Evolutionary conservation across 2,329 filamentous ascomycete genomes (phyloP).

Genomic region (Claviceps sp.): DNA sequence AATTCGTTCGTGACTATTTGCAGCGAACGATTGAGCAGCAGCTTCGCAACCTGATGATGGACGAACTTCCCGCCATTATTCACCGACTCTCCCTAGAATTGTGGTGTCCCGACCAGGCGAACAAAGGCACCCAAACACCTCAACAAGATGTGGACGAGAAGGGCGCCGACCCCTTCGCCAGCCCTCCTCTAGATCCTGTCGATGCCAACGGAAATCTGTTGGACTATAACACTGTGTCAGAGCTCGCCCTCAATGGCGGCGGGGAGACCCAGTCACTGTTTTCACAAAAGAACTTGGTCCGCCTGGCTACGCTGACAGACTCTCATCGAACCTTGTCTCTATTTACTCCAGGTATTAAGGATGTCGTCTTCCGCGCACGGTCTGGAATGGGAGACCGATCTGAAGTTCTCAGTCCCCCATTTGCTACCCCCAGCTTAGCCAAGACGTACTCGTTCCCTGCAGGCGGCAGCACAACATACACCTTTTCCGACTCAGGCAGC

Average conservation of each 20-base stretch:
- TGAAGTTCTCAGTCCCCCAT: conserved; percentile 39
- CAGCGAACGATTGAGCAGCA: conserved; percentile 94
- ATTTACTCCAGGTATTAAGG: conserved; percentile 79
- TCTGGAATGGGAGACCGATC: conserved; percentile 61
- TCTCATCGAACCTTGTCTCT: conserved; percentile 84
- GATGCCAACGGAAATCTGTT: conserved; percentile 68
- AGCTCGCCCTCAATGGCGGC: conserved; percentile 64
- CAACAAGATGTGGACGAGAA: conserved; percentile 41
- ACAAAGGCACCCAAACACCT: conserved; percentile 32
- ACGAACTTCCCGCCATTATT: conserved; percentile 91
- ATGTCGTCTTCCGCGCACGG: conserved; percentile 89
- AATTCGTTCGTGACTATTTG: conserved; percentile 92
- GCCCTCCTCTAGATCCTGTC: conserved; percentile 67
- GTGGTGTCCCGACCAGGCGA: conserved; percentile 72
- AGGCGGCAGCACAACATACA: conserved; percentile 52
- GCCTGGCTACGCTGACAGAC: conserved; percentile 68
- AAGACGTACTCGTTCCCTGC: conserved; percentile 49
- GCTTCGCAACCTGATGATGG: conserved; percentile 88
- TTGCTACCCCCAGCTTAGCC: conserved; percentile 39
- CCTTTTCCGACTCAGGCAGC: conserved; percentile 59
- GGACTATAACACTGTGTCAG: conserved; percentile 61
- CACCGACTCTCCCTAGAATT: conserved; percentile 78
- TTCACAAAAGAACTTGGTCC: conserved; percentile 84
- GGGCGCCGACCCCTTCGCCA: conserved; percentile 67
- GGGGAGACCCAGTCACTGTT: conserved; percentile 81